A percentile compares a stretch with the other conserved stretches of the same genome.
These are phyloP conservation scores for Eucommia ulmoides DNA, from an alignment of 257 asterid genomes.

Conservation along the genomic window DNA sequence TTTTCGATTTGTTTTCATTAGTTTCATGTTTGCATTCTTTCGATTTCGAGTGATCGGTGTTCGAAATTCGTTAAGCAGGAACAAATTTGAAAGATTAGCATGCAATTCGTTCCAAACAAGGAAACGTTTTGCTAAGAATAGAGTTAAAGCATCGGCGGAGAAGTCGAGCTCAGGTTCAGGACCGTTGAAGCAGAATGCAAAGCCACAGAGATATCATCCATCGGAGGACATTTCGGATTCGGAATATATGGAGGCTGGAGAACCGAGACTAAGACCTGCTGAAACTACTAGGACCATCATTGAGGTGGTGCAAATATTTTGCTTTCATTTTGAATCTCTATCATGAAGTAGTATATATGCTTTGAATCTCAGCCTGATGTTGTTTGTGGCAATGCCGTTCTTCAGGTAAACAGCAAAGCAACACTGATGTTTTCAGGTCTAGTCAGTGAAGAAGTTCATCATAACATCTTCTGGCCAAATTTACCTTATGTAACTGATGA, in stretches of 20 bases:
- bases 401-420: conserved; percentile 84
- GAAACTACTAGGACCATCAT: conserved; percentile 72
- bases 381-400: too few species aligned
- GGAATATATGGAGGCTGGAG: conserved; percentile 35
- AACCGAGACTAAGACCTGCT: conserved; percentile 60
- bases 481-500: conserved; percentile 89
- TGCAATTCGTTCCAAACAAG: conserved; percentile 22
- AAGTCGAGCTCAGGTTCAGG: conserved; percentile 55
- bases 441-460: conserved; percentile 61
- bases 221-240: conserved; percentile 77
- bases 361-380: neutral
- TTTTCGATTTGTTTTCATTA: too few species aligned
- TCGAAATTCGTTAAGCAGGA: conserved; percentile 15
- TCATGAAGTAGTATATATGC: conserved; percentile 8
- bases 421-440: conserved; percentile 80
- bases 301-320: conserved; percentile 35
- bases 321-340: conserved; percentile 5
- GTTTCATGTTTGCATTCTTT: too few species aligned
- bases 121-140: conserved; percentile 22
- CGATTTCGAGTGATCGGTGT: too few species aligned
- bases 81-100: conserved; percentile 13
- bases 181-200: conserved; percentile 63
- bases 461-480: conserved; percentile 97
- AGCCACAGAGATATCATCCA: conserved; percentile 95
- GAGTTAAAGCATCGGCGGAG: conserved; percentile 50